phyloP scores from a whole-genome alignment of 2,329 filamentous ascomycete genomes.

The Phaeosphaeriaceae sp. region DNA sequence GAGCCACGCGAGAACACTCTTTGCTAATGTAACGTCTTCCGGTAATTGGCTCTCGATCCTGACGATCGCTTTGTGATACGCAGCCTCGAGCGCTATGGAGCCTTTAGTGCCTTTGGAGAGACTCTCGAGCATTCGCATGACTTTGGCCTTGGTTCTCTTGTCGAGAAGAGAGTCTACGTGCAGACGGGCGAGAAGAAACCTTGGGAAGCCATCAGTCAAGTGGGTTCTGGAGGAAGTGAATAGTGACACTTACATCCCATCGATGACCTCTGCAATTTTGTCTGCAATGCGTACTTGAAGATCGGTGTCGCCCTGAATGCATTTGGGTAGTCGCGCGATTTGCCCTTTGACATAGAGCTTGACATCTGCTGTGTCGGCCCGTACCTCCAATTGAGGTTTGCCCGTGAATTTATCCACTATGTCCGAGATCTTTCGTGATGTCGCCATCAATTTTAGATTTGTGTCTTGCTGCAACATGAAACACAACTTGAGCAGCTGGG shows the following conservation, averaged over 20 bases:
- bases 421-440: slow-evolving; percentile 20
- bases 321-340: slow-evolving; percentile 19
- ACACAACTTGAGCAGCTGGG: slow-evolving; percentile 3
- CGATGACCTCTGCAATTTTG: slow-evolving; percentile 22
- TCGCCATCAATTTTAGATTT: slow-evolving; percentile 14
- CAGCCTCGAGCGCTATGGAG: slow-evolving; percentile 5
- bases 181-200: slow-evolving; percentile 12
- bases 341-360: slow-evolving; percentile 18
- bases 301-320: slow-evolving; percentile 12
- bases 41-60: slow-evolving; percentile 50
- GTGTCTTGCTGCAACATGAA: slow-evolving; percentile 5
- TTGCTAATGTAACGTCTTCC: slow-evolving; percentile 46
- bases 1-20: slow-evolving; percentile 22
- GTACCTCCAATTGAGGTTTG: slow-evolving; percentile 15
- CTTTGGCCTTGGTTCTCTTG: not conserved
- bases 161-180: slow-evolving; percentile 3
- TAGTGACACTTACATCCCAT: slow-evolving; percentile 3
- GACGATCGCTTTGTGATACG: slow-evolving; percentile 13
- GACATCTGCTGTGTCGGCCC: slow-evolving; percentile 25
- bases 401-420: slow-evolving; percentile 12
- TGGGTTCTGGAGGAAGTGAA: too few species aligned
- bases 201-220: not conserved
- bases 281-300: slow-evolving; percentile 23
- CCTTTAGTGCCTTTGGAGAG: not conserved
- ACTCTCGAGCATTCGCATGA: not conserved